A percentile compares a stretch with the other conserved stretches of the same genome.
phyloP scores from a whole-genome alignment of 2,329 filamentous ascomycete genomes.

The Alternaria sp. region DNA sequence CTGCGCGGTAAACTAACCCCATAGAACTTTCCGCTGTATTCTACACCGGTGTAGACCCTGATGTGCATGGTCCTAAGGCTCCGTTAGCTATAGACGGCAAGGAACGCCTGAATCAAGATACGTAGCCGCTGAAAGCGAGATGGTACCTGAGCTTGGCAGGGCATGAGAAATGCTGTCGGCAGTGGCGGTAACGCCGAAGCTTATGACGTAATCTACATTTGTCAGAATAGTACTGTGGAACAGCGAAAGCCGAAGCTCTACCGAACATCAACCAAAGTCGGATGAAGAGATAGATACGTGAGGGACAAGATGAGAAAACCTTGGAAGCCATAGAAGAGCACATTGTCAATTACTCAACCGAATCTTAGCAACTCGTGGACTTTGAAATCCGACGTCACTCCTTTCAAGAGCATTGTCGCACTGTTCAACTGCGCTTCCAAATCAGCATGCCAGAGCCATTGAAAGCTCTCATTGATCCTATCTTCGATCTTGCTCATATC shows the following conservation, averaged over 20 bases:
- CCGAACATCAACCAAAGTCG: neutral
- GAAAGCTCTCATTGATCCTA: slow-evolving; percentile 26
- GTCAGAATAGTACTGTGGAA: neutral
- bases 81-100: neutral
- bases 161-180: neutral
- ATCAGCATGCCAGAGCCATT: slow-evolving; percentile 44
- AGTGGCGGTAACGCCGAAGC: slow-evolving; percentile 2
- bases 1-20: neutral
- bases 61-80: neutral
- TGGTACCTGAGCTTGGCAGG: neutral
- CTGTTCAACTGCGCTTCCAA: slow-evolving; percentile 31
- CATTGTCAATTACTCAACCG: neutral
- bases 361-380: neutral
- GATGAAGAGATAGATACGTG: neutral
- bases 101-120: neutral
- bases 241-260: neutral
- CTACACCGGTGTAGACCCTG: neutral
- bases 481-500: slow-evolving; percentile 26
- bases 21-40: slow-evolving; percentile 21
- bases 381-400: neutral
- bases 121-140: slow-evolving; percentile 1
- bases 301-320: neutral
- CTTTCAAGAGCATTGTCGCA: slow-evolving; percentile 23
- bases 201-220: slow-evolving; percentile 6
- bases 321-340: neutral